Evolutionary conservation across 768 basidiomycete genomes (phyloP).

Genomic region (Russula emetica): DNA sequence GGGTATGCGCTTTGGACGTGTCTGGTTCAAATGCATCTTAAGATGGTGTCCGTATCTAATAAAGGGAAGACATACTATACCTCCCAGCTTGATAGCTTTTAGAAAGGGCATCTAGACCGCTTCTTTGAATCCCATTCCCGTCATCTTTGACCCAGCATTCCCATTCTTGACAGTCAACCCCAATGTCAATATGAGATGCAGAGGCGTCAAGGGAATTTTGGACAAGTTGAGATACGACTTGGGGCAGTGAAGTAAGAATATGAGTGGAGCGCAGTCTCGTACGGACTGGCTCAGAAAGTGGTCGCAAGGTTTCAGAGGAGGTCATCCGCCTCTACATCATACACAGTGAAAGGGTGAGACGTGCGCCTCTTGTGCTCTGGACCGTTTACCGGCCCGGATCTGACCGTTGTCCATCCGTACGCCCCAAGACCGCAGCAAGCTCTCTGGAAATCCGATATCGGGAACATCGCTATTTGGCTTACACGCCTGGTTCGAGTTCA

Average conservation of each 20-base stretch:
- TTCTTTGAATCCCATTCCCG: slow-evolving; percentile 68
- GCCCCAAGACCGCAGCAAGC: slow-evolving; percentile 29
- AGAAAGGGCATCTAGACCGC: slow-evolving; percentile 53
- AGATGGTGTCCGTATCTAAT: neutral
- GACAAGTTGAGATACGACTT: slow-evolving; percentile 77
- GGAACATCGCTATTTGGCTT: slow-evolving; percentile 1
- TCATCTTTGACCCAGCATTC: slow-evolving; percentile 82
- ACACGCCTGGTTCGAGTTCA: slow-evolving; percentile 32
- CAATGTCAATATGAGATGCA: slow-evolving; percentile 63
- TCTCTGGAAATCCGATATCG: slow-evolving; percentile 17
- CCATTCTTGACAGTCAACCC: slow-evolving; percentile 74
- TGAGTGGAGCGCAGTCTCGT: slow-evolving; percentile 75
- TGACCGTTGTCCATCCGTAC: neutral
- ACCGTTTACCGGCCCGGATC: neutral
- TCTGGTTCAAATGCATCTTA: slow-evolving; percentile 39
- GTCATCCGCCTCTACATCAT: slow-evolving; percentile 11
- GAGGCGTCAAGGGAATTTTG: slow-evolving; percentile 89
- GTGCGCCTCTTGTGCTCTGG: no score
- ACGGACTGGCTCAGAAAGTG: slow-evolving; percentile 58
- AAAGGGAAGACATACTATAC: slow-evolving; percentile 52
- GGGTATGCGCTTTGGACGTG: slow-evolving; percentile 65
- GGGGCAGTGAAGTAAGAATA: slow-evolving; percentile 75
- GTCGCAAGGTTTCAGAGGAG: slow-evolving; percentile 4
- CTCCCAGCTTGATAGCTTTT: slow-evolving; percentile 50
- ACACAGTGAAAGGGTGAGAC: no score